These are phyloP conservation scores for Cryptosporidium meleagridis DNA, from an alignment of 169 alveolate species.

Conservation along the genomic window DNA sequence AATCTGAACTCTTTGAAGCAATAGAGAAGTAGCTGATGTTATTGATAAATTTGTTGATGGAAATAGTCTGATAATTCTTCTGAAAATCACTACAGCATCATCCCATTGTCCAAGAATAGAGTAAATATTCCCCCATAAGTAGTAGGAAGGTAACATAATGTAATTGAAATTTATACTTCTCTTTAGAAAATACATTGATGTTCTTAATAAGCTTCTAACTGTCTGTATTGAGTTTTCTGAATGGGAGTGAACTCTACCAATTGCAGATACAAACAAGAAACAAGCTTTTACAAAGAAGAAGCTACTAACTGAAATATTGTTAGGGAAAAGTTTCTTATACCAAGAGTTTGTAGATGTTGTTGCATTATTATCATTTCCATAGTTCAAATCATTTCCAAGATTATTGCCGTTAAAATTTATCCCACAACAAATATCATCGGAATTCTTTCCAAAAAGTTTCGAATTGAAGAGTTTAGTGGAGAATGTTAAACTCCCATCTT, in stretches of 20 bases:
- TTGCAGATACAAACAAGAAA: conserved; percentile 41
- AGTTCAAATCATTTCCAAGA: not conserved
- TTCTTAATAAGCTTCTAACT: conserved; percentile 32
- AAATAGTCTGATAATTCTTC: conserved; percentile 54
- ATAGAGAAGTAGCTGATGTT: conserved; percentile 43
- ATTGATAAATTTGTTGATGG: conserved; percentile 46
- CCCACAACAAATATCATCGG: conserved; percentile 57
- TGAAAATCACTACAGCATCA: conserved; percentile 57
- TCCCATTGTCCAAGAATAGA: conserved; percentile 64
- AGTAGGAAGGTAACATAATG: conserved; percentile 47
- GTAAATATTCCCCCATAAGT: conserved; percentile 61
- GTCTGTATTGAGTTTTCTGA: conserved; percentile 5
- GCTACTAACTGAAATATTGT: conserved; percentile 37
- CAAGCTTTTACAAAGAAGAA: conserved; percentile 39
- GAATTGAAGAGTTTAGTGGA: conserved; percentile 38
- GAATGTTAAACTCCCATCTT: conserved; percentile 48
- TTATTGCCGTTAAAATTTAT: conserved; percentile 32
- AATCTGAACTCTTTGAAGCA: conserved; percentile 54
- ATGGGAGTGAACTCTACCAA: conserved; percentile 23
- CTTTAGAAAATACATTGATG: conserved; percentile 57
- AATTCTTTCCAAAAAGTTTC: conserved; percentile 26
- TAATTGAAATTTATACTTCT: conserved; percentile 56
- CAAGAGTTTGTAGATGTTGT: not conserved
- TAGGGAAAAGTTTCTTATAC: conserved; percentile 49
- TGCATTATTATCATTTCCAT: conserved; percentile 5